phyloP scores from a whole-genome alignment of 2,329 filamentous ascomycete species.

The Monosporascus sp. region DNA sequence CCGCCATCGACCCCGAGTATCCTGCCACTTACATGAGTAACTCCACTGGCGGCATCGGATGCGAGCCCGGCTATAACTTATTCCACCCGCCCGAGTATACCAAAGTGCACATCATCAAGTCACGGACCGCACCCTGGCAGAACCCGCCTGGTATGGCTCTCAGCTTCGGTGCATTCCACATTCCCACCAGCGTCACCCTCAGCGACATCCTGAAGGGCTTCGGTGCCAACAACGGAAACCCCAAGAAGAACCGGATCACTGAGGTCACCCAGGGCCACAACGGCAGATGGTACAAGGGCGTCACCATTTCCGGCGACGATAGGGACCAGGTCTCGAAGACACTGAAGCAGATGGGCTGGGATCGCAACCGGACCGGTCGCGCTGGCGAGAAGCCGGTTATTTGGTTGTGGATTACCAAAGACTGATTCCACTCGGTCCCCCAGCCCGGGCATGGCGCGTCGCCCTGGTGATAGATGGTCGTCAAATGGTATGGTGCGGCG shows the following conservation, averaged over 20 bases:
- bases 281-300: slow-evolving; percentile 55
- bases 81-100: slow-evolving; percentile 55
- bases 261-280: slow-evolving; percentile 52
- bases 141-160: slow-evolving; percentile 36
- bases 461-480: too few relatives aligned
- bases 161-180: slow-evolving; percentile 44
- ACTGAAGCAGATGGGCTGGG: slow-evolving; percentile 57
- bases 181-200: slow-evolving; percentile 49
- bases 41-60: slow-evolving; percentile 51
- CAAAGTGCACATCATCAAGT: slow-evolving; percentile 55
- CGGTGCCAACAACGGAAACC: slow-evolving; percentile 46
- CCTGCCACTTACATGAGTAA: slow-evolving; percentile 53
- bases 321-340: slow-evolving; percentile 42
- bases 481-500: too few relatives aligned
- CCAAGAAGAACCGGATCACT: slow-evolving; percentile 52
- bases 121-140: slow-evolving; percentile 49
- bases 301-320: slow-evolving; percentile 46
- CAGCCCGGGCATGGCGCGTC: too few relatives aligned
- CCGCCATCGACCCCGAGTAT: slow-evolving; percentile 38
- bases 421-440: slow-evolving; percentile 20
- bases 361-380: slow-evolving; percentile 42
- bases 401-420: slow-evolving; percentile 57
- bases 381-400: slow-evolving; percentile 48
- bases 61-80: slow-evolving; percentile 60
- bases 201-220: slow-evolving; percentile 55